Conservation (phyloP, 768 basidiomycete species). For the Naematelia aurantialba region DNA sequence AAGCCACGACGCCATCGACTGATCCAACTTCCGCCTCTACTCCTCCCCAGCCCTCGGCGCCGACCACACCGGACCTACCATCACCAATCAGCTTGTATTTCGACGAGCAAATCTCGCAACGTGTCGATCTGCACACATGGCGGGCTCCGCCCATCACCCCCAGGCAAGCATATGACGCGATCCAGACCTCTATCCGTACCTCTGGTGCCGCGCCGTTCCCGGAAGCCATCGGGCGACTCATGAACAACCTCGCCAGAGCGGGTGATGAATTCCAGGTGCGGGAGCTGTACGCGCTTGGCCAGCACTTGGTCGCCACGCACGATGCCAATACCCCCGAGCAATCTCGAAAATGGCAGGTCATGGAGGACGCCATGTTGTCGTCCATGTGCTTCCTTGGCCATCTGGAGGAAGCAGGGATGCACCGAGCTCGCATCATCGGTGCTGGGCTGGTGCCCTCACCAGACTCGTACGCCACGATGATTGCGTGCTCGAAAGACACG, state of each 20-base stretch:
- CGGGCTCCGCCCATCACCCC: constrained; percentile 40
- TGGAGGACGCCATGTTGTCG: constrained; percentile 88
- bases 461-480: constrained; percentile 88
- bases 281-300: constrained; percentile 66
- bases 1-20: neutral
- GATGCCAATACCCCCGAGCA: constrained; percentile 47
- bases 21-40: neutral
- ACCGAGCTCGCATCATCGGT: constrained; percentile 71
- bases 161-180: constrained; percentile 55
- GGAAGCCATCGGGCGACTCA: constrained; percentile 60
- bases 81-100: constrained; percentile 1
- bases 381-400: constrained; percentile 77
- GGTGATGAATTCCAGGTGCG: constrained; percentile 62
- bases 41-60: neutral
- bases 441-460: constrained; percentile 74
- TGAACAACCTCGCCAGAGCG: constrained; percentile 65
- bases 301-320: constrained; percentile 58
- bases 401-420: constrained; percentile 71
- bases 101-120: constrained; percentile 19
- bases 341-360: constrained; percentile 62
- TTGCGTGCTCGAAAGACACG: constrained; percentile 81
- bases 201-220: constrained; percentile 42
- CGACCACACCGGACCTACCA: neutral
- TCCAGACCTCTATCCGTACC: constrained; percentile 49
- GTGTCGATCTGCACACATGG: constrained; percentile 23